Conservation (phyloP, 371 early-diverging fungal genomes). For the Massospora cicadina region DNA sequence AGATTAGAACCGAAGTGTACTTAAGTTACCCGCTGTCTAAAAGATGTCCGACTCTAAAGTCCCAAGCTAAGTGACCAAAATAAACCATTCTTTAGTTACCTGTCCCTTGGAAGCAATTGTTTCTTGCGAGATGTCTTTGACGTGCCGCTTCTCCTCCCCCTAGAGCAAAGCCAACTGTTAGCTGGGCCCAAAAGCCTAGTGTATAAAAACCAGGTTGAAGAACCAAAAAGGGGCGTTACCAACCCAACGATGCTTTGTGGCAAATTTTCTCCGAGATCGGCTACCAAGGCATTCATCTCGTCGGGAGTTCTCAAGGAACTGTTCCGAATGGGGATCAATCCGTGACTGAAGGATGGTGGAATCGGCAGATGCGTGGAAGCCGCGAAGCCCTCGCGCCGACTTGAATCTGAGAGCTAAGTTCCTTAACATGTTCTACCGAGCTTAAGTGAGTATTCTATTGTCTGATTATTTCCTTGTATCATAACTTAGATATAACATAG, state of each 20-base stretch:
- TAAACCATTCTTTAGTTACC: slow-evolving; percentile 23
- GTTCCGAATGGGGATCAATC: slow-evolving; percentile 55
- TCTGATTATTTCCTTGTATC: no score
- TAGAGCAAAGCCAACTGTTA: no score
- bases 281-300: slow-evolving; percentile 58
- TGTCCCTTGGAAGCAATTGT: slow-evolving; percentile 89
- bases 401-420: background rate
- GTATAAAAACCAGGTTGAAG: no score
- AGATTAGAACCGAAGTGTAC: background rate
- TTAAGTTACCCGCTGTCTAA: slow-evolving; percentile 60
- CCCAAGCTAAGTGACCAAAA: background rate
- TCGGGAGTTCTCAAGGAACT: slow-evolving; percentile 76
- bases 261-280: slow-evolving; percentile 51
- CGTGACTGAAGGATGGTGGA: slow-evolving; percentile 19
- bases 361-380: slow-evolving; percentile 2
- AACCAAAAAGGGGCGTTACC: no score
- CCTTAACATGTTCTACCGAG: no score
- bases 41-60: slow-evolving; percentile 49
- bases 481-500: no score
- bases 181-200: no score
- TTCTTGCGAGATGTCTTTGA: slow-evolving; percentile 66
- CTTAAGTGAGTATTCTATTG: no score
- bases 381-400: background rate
- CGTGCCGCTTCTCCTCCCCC: slow-evolving; percentile 87
- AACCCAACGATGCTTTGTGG: slow-evolving; percentile 60